phyloP scores from a whole-genome alignment of 768 basidiomycete species.

The Trametes maxima region DNA sequence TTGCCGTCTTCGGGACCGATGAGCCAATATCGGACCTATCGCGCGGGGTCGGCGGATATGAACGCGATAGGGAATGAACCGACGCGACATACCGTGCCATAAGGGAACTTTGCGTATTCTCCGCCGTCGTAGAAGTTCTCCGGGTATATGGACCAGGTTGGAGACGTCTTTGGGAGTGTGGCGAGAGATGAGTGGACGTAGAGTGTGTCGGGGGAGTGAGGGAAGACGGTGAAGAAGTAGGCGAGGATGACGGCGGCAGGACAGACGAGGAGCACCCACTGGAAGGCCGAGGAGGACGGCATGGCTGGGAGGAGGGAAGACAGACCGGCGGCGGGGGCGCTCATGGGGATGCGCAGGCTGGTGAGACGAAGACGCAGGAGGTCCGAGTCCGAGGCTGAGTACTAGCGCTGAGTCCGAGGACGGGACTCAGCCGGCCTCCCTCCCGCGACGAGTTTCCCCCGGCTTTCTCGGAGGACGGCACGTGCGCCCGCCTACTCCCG shows the following conservation, averaged over 20 bases:
- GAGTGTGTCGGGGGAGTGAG: conserved; percentile 54
- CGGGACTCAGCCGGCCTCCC: neutral
- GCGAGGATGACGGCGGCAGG: conserved; percentile 60
- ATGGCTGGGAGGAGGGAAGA: conserved; percentile 23
- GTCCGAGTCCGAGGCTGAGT: no score
- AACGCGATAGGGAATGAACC: neutral
- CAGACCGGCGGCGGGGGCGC: neutral
- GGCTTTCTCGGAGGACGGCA: conserved; percentile 9
- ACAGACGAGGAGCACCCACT: conserved; percentile 55
- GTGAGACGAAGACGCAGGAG: no score
- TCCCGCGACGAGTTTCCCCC: neutral
- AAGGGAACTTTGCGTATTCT: conserved; percentile 64
- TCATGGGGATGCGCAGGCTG: conserved; percentile 3
- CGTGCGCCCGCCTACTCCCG: conserved; percentile 13
- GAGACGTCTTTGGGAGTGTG: conserved; percentile 53
- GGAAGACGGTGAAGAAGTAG: conserved; percentile 69
- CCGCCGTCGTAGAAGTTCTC: conserved; percentile 68
- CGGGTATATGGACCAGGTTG: conserved; percentile 73
- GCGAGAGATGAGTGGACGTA: conserved; percentile 60
- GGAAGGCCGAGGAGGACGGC: conserved; percentile 32
- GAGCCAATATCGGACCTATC: conserved; percentile 75
- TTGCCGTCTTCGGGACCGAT: conserved; percentile 68
- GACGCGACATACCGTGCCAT: conserved; percentile 54
- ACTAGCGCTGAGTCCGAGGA: no score
- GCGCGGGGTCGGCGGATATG: conserved; percentile 6